Evolutionary conservation across 352 stramenopile genomes (phyloP).

Genomic region (Pythium folliculosum): DNA sequence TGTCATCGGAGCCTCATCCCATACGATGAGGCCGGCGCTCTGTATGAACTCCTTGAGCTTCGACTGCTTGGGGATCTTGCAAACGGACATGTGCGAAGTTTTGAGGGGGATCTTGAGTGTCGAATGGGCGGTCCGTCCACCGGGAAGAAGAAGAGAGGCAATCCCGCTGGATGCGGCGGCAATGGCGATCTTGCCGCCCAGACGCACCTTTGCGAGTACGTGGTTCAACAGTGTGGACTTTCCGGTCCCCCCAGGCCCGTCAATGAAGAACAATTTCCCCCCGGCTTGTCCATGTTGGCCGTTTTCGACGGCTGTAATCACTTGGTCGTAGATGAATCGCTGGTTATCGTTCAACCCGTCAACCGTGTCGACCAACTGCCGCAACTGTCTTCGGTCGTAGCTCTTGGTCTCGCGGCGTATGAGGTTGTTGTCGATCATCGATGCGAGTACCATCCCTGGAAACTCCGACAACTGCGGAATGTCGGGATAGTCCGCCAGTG

Average conservation of each 20-base stretch:
- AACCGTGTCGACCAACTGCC: conserved; percentile 5
- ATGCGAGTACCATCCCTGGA: neutral
- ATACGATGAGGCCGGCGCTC: neutral
- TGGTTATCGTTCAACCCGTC: conserved; percentile 15
- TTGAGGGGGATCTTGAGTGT: conserved; percentile 29
- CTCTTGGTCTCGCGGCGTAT: neutral
- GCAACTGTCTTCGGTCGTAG: conserved; percentile 12
- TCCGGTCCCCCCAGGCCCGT: conserved; percentile 31
- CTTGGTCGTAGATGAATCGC: conserved; percentile 21
- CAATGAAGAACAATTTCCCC: conserved; percentile 33
- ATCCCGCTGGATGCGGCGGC: conserved; percentile 38
- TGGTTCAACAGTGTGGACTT: conserved; percentile 27
- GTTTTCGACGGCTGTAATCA: conserved; percentile 15
- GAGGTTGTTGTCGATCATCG: conserved; percentile 15
- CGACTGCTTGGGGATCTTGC: conserved; percentile 21
- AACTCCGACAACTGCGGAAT: conserved; percentile 22
- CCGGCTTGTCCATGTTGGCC: neutral
- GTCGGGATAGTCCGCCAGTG: conserved; percentile 8
- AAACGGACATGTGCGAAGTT: conserved; percentile 21
- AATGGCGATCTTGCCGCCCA: conserved; percentile 26
- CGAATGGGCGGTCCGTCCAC: conserved; percentile 36
- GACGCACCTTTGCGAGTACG: conserved; percentile 29
- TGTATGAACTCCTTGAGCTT: conserved; percentile 11
- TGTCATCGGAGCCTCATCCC: conserved; percentile 7
- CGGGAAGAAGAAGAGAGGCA: conserved; percentile 30